Conservation (phyloP, 768 basidiomycete species). For the Roridomyces roridus region DNA sequence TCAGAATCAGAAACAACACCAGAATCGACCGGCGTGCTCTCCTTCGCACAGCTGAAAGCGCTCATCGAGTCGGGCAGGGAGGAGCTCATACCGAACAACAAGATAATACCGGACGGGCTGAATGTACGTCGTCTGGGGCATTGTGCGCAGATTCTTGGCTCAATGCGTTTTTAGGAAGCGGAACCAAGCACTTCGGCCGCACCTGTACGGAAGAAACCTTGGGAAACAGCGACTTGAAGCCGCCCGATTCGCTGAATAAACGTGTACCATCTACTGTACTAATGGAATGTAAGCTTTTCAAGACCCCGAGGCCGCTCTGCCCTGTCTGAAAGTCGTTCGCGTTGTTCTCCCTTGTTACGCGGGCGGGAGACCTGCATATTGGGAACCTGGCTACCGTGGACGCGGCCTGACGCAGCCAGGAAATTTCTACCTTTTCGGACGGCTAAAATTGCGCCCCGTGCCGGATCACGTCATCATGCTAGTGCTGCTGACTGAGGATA, state of each 20-base stretch:
- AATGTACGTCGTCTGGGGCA: conserved; percentile 52
- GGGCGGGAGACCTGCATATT: no score
- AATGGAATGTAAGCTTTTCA: background rate
- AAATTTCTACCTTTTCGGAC: no score
- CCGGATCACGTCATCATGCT: no score
- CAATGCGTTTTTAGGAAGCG: background rate
- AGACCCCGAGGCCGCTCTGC: no score
- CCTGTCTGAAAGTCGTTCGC: no score
- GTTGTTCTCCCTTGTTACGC: no score
- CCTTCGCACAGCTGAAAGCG: conserved; percentile 70
- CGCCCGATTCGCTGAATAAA: background rate
- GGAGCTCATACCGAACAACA: conserved; percentile 82
- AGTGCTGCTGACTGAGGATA: background rate
- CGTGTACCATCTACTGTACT: conserved; percentile 1
- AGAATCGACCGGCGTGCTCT: conserved; percentile 47
- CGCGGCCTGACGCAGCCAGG: no score
- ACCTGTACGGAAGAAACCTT: conserved; percentile 16
- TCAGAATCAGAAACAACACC: background rate
- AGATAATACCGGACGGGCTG: conserved; percentile 66
- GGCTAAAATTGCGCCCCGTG: no score
- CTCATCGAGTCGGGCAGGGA: conserved; percentile 75
- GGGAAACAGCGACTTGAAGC: conserved; percentile 2
- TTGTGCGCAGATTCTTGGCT: background rate
- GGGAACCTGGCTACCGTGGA: no score
- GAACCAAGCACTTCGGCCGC: conserved; percentile 11